phyloP scores from a whole-genome alignment of 139 green algal species.

The Tetradesmus obliquus region DNA sequence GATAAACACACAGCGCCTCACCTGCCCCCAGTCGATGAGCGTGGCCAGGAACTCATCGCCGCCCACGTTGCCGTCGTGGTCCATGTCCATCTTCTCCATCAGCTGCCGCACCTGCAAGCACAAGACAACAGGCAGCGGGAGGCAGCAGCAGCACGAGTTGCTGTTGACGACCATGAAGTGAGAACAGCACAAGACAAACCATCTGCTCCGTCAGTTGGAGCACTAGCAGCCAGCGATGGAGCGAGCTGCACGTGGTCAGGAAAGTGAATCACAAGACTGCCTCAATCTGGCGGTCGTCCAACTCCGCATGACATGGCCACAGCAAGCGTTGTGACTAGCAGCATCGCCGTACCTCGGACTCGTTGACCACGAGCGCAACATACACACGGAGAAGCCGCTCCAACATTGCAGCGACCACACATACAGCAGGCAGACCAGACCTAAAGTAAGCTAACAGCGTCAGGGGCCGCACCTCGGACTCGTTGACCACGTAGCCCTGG shows the following conservation, averaged over 20 bases:
- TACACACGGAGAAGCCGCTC: too few species aligned
- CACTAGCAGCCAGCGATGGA: too few species aligned
- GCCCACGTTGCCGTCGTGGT: slow-evolving; percentile 80
- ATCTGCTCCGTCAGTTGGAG: too few species aligned
- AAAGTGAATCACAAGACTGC: background rate
- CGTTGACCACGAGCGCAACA: background rate
- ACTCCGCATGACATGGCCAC: too few species aligned
- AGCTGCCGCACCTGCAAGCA: slow-evolving; percentile 59
- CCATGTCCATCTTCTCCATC: slow-evolving; percentile 63
- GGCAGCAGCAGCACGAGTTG: background rate
- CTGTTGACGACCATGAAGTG: background rate
- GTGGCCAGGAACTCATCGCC: slow-evolving; percentile 88
- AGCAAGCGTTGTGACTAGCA: too few species aligned
- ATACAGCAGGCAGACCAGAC: too few species aligned
- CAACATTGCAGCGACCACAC: too few species aligned
- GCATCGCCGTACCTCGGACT: background rate
- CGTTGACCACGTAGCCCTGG: slow-evolving; percentile 74
- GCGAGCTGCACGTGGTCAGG: background rate
- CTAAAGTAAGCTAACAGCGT: too few species aligned
- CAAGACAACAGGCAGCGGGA: background rate
- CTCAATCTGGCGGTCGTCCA: too few species aligned
- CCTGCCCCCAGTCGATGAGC: slow-evolving; percentile 83
- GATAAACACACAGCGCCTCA: background rate
- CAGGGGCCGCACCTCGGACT: slow-evolving; percentile 65
- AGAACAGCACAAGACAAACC: background rate